A percentile compares a stretch with the other conserved stretches of the same genome.
phyloP scores from a whole-genome alignment of 2,329 filamentous ascomycete genomes.

The Penicillium hordei region DNA sequence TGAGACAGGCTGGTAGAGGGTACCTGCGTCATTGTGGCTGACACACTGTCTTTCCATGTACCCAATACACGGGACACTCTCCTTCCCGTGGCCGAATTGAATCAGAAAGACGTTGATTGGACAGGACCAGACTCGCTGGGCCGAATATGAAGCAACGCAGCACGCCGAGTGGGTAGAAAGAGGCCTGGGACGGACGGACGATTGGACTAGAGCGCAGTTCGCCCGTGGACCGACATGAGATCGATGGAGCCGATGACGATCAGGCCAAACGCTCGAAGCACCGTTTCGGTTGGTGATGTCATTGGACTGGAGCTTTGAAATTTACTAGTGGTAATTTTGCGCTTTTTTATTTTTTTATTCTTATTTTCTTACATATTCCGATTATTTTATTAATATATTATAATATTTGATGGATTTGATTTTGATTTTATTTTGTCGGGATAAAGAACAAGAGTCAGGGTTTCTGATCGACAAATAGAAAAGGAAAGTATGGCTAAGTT shows the following conservation, averaged over 20 bases:
- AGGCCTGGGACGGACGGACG: constrained; percentile 1
- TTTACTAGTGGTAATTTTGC: constrained; percentile 20
- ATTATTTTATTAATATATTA: neutral
- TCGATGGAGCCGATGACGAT: constrained; percentile 38
- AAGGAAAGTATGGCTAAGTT: constrained; percentile 1
- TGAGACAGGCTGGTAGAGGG: constrained; percentile 13
- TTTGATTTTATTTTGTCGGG: neutral
- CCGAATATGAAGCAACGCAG: constrained; percentile 23
- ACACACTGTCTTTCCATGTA: constrained; percentile 15
- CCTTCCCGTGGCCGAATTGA: constrained; percentile 4
- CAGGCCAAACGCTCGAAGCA: constrained; percentile 29
- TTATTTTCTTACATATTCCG: neutral
- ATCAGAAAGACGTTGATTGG: constrained; percentile 16
- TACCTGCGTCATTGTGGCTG: constrained; percentile 23
- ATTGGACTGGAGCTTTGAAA: constrained; percentile 25
- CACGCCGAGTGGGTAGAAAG: constrained; percentile 29
- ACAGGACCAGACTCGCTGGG: constrained; percentile 7
- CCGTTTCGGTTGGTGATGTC: constrained; percentile 34
- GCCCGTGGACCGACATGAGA: constrained; percentile 31
- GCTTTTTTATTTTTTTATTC: neutral
- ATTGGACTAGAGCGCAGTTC: constrained; percentile 27
- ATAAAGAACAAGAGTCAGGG: neutral
- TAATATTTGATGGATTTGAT: neutral
- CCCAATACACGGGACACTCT: constrained; percentile 14
- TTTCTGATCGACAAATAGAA: neutral